Percentiles rank a stretch among this genome's conserved stretches.
Conservation (phyloP, 2,329 filamentous ascomycete species). For the Ceratocystiopsis sp. region DNA sequence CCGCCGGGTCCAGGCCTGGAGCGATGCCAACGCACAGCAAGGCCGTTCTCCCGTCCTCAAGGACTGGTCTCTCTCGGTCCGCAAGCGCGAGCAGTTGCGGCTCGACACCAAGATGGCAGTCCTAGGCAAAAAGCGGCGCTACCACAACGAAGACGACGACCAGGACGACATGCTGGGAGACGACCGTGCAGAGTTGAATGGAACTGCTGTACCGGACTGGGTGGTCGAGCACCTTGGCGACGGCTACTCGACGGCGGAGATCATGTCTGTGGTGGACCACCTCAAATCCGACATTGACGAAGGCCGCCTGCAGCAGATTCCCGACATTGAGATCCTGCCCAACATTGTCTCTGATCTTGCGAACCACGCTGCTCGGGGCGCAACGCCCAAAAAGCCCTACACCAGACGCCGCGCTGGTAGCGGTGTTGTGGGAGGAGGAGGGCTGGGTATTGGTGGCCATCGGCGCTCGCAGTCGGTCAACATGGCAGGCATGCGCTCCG, state of each 20-base stretch:
- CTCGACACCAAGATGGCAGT: constrained; percentile 23
- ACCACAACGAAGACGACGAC: constrained; percentile 16
- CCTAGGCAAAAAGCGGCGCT: constrained; percentile 15
- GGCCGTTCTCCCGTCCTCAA: constrained; percentile 28
- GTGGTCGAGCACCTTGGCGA: constrained; percentile 27
- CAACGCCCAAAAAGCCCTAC: constrained; percentile 2
- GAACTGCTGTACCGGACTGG: constrained; percentile 31
- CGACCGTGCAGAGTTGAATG: constrained; percentile 16
- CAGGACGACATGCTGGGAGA: constrained; percentile 13
- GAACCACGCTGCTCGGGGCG: too few relatives aligned
- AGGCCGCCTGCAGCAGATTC: constrained; percentile 27
- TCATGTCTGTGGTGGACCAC: constrained; percentile 28
- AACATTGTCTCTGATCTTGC: constrained; percentile 20
- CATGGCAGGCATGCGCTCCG: constrained; percentile 5
- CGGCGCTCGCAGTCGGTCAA: constrained; percentile 17
- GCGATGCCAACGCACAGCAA: constrained; percentile 25
- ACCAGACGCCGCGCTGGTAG: constrained; percentile 1
- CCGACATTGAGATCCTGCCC: constrained; percentile 42
- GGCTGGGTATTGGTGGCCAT: constrained; percentile 7
- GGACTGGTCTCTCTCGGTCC: constrained; percentile 44
- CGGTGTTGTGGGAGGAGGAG: neutral
- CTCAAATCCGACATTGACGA: constrained; percentile 28
- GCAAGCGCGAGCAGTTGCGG: constrained; percentile 47
- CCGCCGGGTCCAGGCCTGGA: constrained; percentile 45
- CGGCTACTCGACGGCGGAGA: constrained; percentile 29